These are phyloP conservation scores for Teratosphaeria gauchensis DNA, from an alignment of 2,329 filamentous ascomycete genomes.

Conservation along the genomic window DNA sequence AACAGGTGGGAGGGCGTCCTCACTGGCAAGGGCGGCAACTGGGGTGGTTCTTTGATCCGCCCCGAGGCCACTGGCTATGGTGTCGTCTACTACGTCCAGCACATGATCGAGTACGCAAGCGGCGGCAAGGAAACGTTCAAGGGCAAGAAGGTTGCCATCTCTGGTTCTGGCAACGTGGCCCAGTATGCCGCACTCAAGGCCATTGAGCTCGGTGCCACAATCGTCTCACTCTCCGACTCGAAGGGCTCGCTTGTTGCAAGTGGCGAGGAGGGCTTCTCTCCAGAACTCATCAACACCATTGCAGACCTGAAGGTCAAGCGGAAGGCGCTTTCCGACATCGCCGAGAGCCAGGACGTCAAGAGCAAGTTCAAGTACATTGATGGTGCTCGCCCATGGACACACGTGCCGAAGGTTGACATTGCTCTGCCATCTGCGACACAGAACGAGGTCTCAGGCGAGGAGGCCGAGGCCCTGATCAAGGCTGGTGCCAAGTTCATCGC, in stretches of 20 bases:
- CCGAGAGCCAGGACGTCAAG: constrained; percentile 44
- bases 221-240: constrained; percentile 89
- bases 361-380: constrained; percentile 75
- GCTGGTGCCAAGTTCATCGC: constrained; percentile 77
- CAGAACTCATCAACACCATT: constrained; percentile 69
- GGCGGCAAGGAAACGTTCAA: constrained; percentile 70
- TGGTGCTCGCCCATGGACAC: constrained; percentile 81
- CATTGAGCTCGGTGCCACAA: constrained; percentile 87
- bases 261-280: constrained; percentile 61
- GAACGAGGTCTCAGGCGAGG: constrained; percentile 91
- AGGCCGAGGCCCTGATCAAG: constrained; percentile 72
- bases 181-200: constrained; percentile 95
- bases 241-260: constrained; percentile 73
- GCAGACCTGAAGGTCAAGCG: constrained; percentile 79
- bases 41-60: constrained; percentile 89
- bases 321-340: constrained; percentile 67
- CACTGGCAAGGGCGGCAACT: constrained; percentile 86
- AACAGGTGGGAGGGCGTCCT: constrained; percentile 94
- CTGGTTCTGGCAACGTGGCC: constrained; percentile 93
- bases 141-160: constrained; percentile 91
- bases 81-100: constrained; percentile 83
- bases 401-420: constrained; percentile 82
- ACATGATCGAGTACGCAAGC: constrained; percentile 85
- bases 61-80: constrained; percentile 96
- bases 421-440: constrained; percentile 90